phyloP scores from a whole-genome alignment of 805 yeast species.

The Yamadazyma laniorum region DNA sequence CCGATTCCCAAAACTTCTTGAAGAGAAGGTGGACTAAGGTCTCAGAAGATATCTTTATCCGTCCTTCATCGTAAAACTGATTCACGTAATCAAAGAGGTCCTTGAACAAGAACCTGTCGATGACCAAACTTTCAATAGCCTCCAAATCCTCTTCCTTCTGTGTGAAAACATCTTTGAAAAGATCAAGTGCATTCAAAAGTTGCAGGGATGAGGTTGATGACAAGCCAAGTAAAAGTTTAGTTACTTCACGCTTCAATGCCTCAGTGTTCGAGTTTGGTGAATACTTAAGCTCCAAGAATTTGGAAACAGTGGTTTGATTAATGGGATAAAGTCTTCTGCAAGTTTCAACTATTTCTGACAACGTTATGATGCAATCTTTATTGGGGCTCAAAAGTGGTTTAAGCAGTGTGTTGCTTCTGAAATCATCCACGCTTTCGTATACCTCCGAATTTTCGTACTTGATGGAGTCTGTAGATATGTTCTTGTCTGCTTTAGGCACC shows the following conservation, averaged over 20 bases:
- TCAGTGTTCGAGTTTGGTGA: slow-evolving; percentile 8
- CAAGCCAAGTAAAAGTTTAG: slow-evolving; percentile 23
- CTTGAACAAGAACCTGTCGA: slow-evolving; percentile 27
- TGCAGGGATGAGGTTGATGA: slow-evolving; percentile 21
- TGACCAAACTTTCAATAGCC: slow-evolving; percentile 20
- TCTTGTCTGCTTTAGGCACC: slow-evolving; percentile 2
- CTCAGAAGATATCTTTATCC: slow-evolving; percentile 12
- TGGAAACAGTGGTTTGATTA: slow-evolving; percentile 31
- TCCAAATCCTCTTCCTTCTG: slow-evolving; percentile 7
- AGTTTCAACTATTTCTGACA: slow-evolving; percentile 23
- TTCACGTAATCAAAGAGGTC: slow-evolving; percentile 26
- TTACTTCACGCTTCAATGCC: slow-evolving; percentile 26
- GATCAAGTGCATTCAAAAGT: slow-evolving; percentile 18
- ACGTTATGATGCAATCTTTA: slow-evolving; percentile 14
- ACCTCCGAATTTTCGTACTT: slow-evolving; percentile 1
- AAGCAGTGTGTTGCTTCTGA: slow-evolving; percentile 14
- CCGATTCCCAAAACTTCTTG: slow-evolving; percentile 35
- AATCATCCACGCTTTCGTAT: slow-evolving; percentile 15
- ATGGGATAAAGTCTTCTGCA: slow-evolving; percentile 35
- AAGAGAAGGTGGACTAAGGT: slow-evolving; percentile 17
- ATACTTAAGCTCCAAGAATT: slow-evolving; percentile 26
- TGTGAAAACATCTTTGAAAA: slow-evolving; percentile 24
- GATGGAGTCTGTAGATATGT: not conserved
- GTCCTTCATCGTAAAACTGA: slow-evolving; percentile 12
- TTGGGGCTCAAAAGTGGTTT: slow-evolving; percentile 18